phyloP scores from a whole-genome alignment of 2,329 filamentous ascomycete genomes.

The Xylaria sp. region DNA sequence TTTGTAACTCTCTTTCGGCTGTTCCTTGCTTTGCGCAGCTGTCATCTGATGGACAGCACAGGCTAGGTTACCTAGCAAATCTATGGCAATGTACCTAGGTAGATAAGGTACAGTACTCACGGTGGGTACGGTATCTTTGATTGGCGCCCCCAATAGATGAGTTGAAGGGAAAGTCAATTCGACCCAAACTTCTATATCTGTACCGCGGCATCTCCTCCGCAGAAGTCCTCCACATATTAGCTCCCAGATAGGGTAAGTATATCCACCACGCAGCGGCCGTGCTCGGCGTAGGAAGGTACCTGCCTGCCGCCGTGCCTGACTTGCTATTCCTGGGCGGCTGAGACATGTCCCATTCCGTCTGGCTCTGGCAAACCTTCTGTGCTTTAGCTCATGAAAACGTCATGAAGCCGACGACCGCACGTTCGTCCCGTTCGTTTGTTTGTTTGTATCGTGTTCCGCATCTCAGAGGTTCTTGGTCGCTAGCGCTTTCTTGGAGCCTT shows the following conservation, averaged over 20 bases:
- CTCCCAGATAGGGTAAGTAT: too few species aligned
- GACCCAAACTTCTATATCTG: neutral
- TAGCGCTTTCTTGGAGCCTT: constrained; percentile 25
- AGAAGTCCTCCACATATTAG: neutral
- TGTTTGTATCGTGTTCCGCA: constrained; percentile 28
- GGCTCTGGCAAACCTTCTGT: constrained; percentile 19
- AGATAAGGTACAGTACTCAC: neutral
- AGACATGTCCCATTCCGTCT: constrained; percentile 17
- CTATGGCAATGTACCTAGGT: too few species aligned
- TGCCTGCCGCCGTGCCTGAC: neutral
- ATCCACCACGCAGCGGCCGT: too few species aligned
- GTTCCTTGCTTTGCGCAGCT: neutral
- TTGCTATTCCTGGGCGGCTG: neutral
- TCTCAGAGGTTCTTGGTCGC: constrained; percentile 26
- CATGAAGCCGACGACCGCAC: constrained; percentile 37
- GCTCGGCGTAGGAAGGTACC: too few species aligned
- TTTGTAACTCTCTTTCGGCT: neutral
- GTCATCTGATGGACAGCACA: neutral
- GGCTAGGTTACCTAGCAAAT: neutral
- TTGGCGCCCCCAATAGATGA: neutral
- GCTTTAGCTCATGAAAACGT: constrained; percentile 38
- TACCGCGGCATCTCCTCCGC: neutral
- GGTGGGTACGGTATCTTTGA: neutral
- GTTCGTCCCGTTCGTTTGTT: neutral
- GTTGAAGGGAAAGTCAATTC: constrained; percentile 7